Evolutionary conservation across 192 early-diverging fungal genomes (phyloP).

Genomic region (Rhizoclosmatium globosum): DNA sequence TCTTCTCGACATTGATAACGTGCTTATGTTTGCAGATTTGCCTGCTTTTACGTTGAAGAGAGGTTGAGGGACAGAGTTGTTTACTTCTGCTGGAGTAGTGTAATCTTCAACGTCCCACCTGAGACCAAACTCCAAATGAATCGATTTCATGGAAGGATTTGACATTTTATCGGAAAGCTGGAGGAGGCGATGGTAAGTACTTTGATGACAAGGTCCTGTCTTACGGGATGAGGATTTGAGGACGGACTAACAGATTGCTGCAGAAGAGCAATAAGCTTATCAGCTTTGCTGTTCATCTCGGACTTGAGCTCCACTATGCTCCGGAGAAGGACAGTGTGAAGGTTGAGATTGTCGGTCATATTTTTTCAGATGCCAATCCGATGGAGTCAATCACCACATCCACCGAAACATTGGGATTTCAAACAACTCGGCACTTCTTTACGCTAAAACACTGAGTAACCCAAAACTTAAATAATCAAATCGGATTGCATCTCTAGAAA

Average conservation of each 20-base stretch:
- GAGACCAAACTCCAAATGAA: background rate
- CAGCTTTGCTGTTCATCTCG: conserved; percentile 7
- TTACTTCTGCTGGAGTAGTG: background rate
- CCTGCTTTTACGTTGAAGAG: background rate
- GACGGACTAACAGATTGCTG: background rate
- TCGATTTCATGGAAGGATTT: too few relatives aligned
- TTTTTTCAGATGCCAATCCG: too few relatives aligned
- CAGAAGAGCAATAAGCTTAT: conserved; percentile 13
- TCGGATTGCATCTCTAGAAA: too few relatives aligned
- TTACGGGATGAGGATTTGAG: background rate
- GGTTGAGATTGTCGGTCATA: background rate
- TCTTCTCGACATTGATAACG: background rate
- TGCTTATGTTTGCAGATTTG: background rate
- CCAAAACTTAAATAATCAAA: too few relatives aligned
- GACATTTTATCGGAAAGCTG: too few relatives aligned
- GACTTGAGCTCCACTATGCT: conserved; percentile 13
- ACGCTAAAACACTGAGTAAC: too few relatives aligned
- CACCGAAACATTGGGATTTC: too few relatives aligned
- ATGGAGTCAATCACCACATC: too few relatives aligned
- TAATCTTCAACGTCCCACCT: conserved; percentile 5
- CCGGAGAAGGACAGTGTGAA: background rate
- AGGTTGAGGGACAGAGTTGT: background rate
- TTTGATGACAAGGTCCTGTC: background rate
- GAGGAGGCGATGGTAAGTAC: too few relatives aligned
- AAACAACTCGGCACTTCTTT: too few relatives aligned